phyloP scores from a whole-genome alignment of 208 protist genomes.

The Angomonas ambiguus region DNA sequence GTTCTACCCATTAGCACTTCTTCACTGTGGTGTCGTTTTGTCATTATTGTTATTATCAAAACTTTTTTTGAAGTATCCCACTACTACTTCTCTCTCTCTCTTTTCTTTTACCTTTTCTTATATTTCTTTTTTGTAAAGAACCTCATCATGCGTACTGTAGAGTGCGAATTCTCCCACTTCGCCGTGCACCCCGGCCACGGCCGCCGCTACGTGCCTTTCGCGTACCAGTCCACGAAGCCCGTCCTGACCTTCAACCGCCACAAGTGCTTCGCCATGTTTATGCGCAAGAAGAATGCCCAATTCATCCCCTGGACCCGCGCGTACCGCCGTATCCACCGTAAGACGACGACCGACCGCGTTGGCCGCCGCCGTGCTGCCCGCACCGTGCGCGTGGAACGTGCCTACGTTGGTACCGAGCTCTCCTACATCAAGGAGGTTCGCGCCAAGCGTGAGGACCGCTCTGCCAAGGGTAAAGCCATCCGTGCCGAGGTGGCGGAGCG shows the following conservation, averaged over 20 bases:
- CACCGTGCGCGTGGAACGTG: slow-evolving; percentile 69
- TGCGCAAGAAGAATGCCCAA: slow-evolving; percentile 94
- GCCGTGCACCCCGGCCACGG: slow-evolving; percentile 92
- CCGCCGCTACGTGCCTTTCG: slow-evolving; percentile 90
- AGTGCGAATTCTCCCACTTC: slow-evolving; percentile 93
- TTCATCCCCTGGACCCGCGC: slow-evolving; percentile 91
- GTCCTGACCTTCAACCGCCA: slow-evolving; percentile 90
- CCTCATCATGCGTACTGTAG: slow-evolving; percentile 82
- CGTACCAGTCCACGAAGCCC: slow-evolving; percentile 92
- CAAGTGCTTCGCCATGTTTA: slow-evolving; percentile 90
- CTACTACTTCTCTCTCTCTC: not conserved
- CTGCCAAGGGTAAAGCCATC: slow-evolving; percentile 84
- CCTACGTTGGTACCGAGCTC: slow-evolving; percentile 85
- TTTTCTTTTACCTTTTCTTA: slow-evolving; percentile 9
- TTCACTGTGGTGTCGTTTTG: not conserved
- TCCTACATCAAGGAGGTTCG: slow-evolving; percentile 88
- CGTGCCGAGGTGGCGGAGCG: slow-evolving; percentile 86
- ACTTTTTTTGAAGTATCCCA: too few relatives aligned
- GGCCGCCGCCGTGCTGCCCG: slow-evolving; percentile 74
- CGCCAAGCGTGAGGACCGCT: slow-evolving; percentile 80
- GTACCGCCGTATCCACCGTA: slow-evolving; percentile 92
- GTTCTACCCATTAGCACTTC: not conserved
- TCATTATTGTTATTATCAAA: slow-evolving; percentile 13
- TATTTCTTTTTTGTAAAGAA: slow-evolving; percentile 12
- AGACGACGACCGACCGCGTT: slow-evolving; percentile 84